phyloP scores from a whole-genome alignment of 2,329 filamentous ascomycete species.

The Alternaria gansuensis region DNA sequence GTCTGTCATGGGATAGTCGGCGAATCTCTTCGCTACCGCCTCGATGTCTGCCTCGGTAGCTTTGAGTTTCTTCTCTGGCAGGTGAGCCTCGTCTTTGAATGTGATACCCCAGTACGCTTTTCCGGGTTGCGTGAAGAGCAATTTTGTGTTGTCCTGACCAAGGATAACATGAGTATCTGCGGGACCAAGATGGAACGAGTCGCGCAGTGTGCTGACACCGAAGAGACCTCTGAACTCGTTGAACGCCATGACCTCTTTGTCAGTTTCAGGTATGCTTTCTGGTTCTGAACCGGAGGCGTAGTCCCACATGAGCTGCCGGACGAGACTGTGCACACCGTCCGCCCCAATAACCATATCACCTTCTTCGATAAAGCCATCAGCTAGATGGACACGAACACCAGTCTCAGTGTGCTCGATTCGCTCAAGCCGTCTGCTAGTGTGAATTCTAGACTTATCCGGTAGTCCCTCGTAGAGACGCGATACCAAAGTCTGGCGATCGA shows the following conservation, averaged over 20 bases:
- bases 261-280: conserved; percentile 16
- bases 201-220: conserved; percentile 26
- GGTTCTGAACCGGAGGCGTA: conserved; percentile 24
- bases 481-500: conserved; percentile 32
- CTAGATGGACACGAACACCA: conserved; percentile 27
- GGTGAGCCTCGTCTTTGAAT: conserved; percentile 21
- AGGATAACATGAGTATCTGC: conserved; percentile 34
- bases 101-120: conserved; percentile 23
- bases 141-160: conserved; percentile 39
- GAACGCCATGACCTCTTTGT: conserved; percentile 25
- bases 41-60: conserved; percentile 41
- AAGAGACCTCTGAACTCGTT: conserved; percentile 25
- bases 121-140: conserved; percentile 35
- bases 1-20: conserved; percentile 38
- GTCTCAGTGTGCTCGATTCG: conserved; percentile 26
- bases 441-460: conserved; percentile 31
- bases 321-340: conserved; percentile 36
- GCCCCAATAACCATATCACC: conserved; percentile 39
- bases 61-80: conserved; percentile 18
- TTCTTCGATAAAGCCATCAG: conserved; percentile 27
- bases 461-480: conserved; percentile 33
- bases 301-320: conserved; percentile 36
- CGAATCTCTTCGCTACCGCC: conserved; percentile 35
- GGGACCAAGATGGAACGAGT: conserved; percentile 34
- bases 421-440: conserved; percentile 22